phyloP scores from a whole-genome alignment of 805 yeast genomes.

The Lipomyces kockii region DNA sequence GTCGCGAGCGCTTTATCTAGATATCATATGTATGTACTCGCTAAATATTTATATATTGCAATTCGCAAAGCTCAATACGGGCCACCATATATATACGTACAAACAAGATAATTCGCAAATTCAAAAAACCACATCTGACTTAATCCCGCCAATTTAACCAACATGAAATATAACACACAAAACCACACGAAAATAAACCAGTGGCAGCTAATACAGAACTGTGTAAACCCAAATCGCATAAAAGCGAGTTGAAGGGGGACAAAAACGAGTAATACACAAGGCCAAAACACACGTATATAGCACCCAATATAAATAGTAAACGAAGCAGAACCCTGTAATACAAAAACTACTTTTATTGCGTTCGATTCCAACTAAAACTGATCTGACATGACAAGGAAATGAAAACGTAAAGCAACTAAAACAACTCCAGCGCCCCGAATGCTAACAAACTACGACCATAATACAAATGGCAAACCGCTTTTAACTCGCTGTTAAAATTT shows the following conservation, averaged over 20 bases:
- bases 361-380: background rate
- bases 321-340: background rate
- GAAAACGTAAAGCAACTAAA: background rate
- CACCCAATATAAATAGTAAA: background rate
- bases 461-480: background rate
- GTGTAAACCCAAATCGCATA: background rate
- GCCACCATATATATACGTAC: too few relatives aligned
- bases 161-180: too few relatives aligned
- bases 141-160: too few relatives aligned
- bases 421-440: constrained; percentile 2
- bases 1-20: too few relatives aligned
- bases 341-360: background rate
- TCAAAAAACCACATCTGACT: too few relatives aligned
- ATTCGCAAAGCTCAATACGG: too few relatives aligned
- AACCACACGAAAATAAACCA: background rate
- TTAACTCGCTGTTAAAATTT: too few relatives aligned
- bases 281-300: background rate
- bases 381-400: background rate
- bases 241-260: background rate
- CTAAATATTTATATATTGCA: too few relatives aligned
- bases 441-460: background rate
- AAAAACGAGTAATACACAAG: background rate
- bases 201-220: background rate
- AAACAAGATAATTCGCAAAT: too few relatives aligned
- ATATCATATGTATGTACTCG: too few relatives aligned